Evolutionary conservation across 495 filamentous ascomycete species (phyloP).

Genomic region (Bacidia gigantensis): DNA sequence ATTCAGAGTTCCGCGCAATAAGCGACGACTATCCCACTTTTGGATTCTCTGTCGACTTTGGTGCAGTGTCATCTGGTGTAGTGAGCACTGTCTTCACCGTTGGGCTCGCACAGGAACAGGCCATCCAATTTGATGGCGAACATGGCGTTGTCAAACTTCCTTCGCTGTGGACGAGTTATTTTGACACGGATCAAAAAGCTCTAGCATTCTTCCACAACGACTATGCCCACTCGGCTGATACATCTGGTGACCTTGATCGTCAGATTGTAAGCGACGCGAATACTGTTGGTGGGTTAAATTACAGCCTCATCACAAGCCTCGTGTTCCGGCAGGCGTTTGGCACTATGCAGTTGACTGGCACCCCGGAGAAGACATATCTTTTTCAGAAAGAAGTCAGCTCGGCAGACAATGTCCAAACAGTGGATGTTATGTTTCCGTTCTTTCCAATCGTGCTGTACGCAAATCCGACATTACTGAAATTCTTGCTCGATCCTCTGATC

Average conservation of each 20-base stretch:
- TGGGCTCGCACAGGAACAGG: constrained; percentile 37
- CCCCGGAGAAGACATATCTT: constrained; percentile 55
- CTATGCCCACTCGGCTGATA: constrained; percentile 22
- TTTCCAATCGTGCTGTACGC: constrained; percentile 85
- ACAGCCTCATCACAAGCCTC: constrained; percentile 67
- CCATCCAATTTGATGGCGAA: constrained; percentile 38
- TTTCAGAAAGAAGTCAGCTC: constrained; percentile 93
- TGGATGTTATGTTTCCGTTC: constrained; percentile 87
- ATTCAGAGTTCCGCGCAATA: constrained; percentile 41
- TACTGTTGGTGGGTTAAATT: constrained; percentile 41
- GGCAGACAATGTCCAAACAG: constrained; percentile 83
- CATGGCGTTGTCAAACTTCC: constrained; percentile 25
- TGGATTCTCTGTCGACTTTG: constrained; percentile 38
- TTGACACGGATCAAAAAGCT: constrained; percentile 32
- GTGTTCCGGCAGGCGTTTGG: constrained; percentile 75
- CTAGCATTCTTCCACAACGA: constrained; percentile 44
- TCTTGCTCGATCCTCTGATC: constrained; percentile 69
- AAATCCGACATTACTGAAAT: constrained; percentile 66
- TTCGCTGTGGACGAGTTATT: constrained; percentile 44
- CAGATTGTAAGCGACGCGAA: constrained; percentile 35
- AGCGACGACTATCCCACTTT: constrained; percentile 40
- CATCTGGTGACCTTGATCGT: constrained; percentile 32
- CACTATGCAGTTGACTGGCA: constrained; percentile 69
- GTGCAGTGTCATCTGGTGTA: constrained; percentile 25
- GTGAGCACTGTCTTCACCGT: constrained; percentile 37